A percentile compares a stretch with the other conserved stretches of the same genome.
These are phyloP conservation scores for Geotrichum klebahnii DNA, from an alignment of 1,139 yeast genomes.

Conservation along the genomic window DNA sequence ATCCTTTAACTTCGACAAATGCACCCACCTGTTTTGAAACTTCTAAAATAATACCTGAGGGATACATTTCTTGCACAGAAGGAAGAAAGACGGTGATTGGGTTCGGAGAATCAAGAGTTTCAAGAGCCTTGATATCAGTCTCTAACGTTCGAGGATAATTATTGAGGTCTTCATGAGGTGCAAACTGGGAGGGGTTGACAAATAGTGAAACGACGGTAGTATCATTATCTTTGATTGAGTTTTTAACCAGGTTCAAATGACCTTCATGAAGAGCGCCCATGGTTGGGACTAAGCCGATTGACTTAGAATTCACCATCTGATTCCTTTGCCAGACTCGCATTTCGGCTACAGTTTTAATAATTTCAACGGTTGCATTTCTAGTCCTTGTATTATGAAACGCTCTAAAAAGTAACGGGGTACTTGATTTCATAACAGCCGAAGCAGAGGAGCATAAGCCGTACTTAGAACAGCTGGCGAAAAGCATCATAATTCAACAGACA, in stretches of 20 bases:
- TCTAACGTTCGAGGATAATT: slow-evolving; percentile 81
- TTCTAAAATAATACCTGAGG: slow-evolving; percentile 73
- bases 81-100: slow-evolving; percentile 77
- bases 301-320: slow-evolving; percentile 41
- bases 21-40: slow-evolving; percentile 66
- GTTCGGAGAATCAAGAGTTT: slow-evolving; percentile 27
- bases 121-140: slow-evolving; percentile 53
- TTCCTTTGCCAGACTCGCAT: slow-evolving; percentile 57
- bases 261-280: slow-evolving; percentile 85
- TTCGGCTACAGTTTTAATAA: slow-evolving; percentile 52
- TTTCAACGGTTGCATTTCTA: slow-evolving; percentile 22
- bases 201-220: slow-evolving; percentile 80
- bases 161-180: slow-evolving; percentile 86
- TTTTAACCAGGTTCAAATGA: slow-evolving; percentile 44
- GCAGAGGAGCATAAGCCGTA: too few relatives aligned
- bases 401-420: neutral
- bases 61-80: slow-evolving; percentile 77
- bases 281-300: slow-evolving; percentile 76
- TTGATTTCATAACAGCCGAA: neutral
- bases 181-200: slow-evolving; percentile 95
- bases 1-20: slow-evolving; percentile 76
- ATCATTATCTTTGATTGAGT: slow-evolving; percentile 57
- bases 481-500: too few relatives aligned
- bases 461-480: too few relatives aligned
- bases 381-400: slow-evolving; percentile 1